Evolutionary conservation across 352 stramenopile species (phyloP).

Genomic region (Pythium graminicola): DNA sequence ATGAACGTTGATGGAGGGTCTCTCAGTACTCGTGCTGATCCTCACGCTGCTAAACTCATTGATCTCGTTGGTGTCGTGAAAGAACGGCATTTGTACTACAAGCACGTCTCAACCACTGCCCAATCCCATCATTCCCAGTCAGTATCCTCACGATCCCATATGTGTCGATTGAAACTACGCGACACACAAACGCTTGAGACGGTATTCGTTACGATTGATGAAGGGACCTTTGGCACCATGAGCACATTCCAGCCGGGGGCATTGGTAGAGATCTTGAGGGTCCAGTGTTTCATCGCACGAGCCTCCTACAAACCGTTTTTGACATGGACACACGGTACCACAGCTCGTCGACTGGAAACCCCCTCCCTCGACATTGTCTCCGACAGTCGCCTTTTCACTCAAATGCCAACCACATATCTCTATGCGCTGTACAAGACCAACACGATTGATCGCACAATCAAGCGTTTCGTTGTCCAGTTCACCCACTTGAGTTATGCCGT

Average conservation of each 20-base stretch:
- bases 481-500: slow-evolving; percentile 73
- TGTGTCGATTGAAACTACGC: slow-evolving; percentile 30
- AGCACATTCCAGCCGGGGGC: slow-evolving; percentile 23
- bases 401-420: slow-evolving; percentile 37
- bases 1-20: neutral
- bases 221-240: slow-evolving; percentile 33
- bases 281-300: slow-evolving; percentile 51
- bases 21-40: neutral
- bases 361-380: neutral
- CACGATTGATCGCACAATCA: slow-evolving; percentile 38
- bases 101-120: neutral
- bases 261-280: slow-evolving; percentile 46
- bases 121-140: neutral
- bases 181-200: slow-evolving; percentile 37
- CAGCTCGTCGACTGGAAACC: neutral
- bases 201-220: slow-evolving; percentile 44
- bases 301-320: slow-evolving; percentile 58
- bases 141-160: neutral
- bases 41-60: slow-evolving; percentile 12
- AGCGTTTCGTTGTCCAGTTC: slow-evolving; percentile 54
- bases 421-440: slow-evolving; percentile 38
- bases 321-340: slow-evolving; percentile 37
- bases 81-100: slow-evolving; percentile 10
- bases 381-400: slow-evolving; percentile 33
- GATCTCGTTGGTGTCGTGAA: slow-evolving; percentile 14